Evolutionary conservation across 2,329 filamentous ascomycete genomes (phyloP), one percentile per base, ranked within the genome.

Genomic region (Neonectria punicea): DNA sequence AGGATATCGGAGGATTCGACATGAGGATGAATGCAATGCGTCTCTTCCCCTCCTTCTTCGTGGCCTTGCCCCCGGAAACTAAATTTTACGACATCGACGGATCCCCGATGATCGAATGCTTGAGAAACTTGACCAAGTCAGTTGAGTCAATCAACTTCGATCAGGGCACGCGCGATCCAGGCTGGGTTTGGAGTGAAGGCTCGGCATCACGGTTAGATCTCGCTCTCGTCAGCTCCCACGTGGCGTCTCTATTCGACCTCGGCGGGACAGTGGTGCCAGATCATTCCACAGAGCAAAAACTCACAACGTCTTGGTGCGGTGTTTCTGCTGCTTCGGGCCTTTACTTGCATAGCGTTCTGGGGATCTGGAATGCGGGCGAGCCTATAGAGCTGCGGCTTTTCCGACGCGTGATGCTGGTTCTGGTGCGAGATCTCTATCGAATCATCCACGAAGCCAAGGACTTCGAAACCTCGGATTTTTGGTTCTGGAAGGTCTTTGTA

Each of bases 181-280:
- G 66, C 4, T 63, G 65, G 61, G 67, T 71, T 8, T 73, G 71
- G 71, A 58, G 62, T 0, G 71, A 73, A 9, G 71, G 71, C 6
- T 70, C 71, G 0, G 71, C 71, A 9, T 73, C 71, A 2, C 61
- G 58, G 1, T 25, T 73, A 1, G 55, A 70, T 0, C 63, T 67
- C 8, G 61, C 56, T 0, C 65, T 67, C 2, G 61, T 71, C 16
- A 58, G 64, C 9, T 66, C 68, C 1, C 71, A 73, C 18, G 60
- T 73, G 22, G 49, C 53, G 0, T 73, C 71, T 0, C 50, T 73
- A 1, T 69, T 64, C 1, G 51, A 61, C 2, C 49, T 59, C 1
- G 46, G 53, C 2, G 49, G 44, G 5, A 34, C 5, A 2, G 20
- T 18, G 0, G 13, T 22, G 0, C 11, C 16, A 1, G 7, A 5